A percentile compares a stretch with the other conserved stretches of the same genome.
Evolutionary conservation across 805 yeast species (phyloP).

Genomic region (Saccharomycopsis sp.): DNA sequence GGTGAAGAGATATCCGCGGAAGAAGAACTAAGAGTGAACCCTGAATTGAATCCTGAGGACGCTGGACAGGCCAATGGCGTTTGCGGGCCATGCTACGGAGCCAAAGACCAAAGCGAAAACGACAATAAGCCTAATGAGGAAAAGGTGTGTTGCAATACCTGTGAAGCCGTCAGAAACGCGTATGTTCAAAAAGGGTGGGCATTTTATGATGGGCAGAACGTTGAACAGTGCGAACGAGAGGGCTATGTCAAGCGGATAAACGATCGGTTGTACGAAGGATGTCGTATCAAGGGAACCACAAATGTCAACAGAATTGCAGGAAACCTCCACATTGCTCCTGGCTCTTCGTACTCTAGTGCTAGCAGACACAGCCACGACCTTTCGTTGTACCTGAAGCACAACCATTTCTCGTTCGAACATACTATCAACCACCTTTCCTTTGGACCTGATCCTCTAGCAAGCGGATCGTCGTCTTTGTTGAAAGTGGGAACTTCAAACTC

Average conservation of each 20-base stretch:
- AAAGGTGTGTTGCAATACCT: constrained; percentile 66
- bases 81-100: constrained; percentile 93
- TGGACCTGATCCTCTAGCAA: constrained; percentile 49
- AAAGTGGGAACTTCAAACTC: constrained; percentile 22
- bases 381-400: constrained; percentile 55
- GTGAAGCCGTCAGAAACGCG: constrained; percentile 74
- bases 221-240: constrained; percentile 86
- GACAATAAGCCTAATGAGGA: constrained; percentile 25
- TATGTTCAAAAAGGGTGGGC: constrained; percentile 79
- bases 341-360: constrained; percentile 55
- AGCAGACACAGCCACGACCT: constrained; percentile 79
- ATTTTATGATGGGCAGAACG: constrained; percentile 78
- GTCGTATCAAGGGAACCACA: constrained; percentile 76
- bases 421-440: constrained; percentile 74
- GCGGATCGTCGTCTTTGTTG: constrained; percentile 22
- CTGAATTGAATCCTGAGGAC: constrained; percentile 20
- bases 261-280: constrained; percentile 70
- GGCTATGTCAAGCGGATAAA: constrained; percentile 67
- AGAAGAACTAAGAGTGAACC: constrained; percentile 35
- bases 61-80: constrained; percentile 30
- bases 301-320: constrained; percentile 83
- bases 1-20: constrained; percentile 43
- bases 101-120: constrained; percentile 51
- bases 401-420: constrained; percentile 69
- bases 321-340: constrained; percentile 93